Conservation (phyloP, 306 rosid species). For the Canavalia ensiformis region DNA sequence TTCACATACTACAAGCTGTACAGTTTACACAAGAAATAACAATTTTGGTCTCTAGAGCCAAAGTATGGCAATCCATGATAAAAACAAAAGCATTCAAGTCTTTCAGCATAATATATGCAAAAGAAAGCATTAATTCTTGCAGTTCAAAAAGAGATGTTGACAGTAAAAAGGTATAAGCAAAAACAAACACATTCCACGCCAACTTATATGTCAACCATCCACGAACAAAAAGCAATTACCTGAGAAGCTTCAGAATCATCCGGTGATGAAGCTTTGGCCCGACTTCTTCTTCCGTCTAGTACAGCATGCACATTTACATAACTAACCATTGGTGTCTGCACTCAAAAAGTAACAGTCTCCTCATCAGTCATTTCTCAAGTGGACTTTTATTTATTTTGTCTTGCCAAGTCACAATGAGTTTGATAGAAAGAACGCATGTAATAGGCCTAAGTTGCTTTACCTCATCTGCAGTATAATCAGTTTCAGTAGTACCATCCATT, state of each 20-base stretch:
- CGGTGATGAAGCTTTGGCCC: constrained; percentile 73
- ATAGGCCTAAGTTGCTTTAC: constrained; percentile 47
- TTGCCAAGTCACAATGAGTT: not conserved
- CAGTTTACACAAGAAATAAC: not conserved
- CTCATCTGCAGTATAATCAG: constrained; percentile 94
- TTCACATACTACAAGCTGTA: constrained; percentile 35
- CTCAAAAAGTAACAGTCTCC: constrained; percentile 29
- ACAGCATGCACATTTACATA: constrained; percentile 95
- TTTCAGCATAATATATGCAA: not conserved
- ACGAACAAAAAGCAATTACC: constrained; percentile 47
- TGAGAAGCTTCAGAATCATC: constrained; percentile 72
- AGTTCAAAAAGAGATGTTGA: not conserved
- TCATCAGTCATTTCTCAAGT: constrained; percentile 23
- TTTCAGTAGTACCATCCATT: constrained; percentile 90
- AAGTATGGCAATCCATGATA: not conserved
- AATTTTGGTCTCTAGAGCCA: constrained; percentile 10
- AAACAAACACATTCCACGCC: not conserved
- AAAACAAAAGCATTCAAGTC: constrained; percentile 11
- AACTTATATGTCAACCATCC: not conserved
- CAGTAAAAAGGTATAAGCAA: not conserved
- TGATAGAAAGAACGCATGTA: not conserved
- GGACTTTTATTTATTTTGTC: not conserved
- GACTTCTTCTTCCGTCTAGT: constrained; percentile 81
- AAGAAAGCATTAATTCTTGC: constrained; percentile 1
- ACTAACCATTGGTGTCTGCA: constrained; percentile 92